Conservation (phyloP, 176 grass and related monocot species). For the Oryza meridionalis region DNA sequence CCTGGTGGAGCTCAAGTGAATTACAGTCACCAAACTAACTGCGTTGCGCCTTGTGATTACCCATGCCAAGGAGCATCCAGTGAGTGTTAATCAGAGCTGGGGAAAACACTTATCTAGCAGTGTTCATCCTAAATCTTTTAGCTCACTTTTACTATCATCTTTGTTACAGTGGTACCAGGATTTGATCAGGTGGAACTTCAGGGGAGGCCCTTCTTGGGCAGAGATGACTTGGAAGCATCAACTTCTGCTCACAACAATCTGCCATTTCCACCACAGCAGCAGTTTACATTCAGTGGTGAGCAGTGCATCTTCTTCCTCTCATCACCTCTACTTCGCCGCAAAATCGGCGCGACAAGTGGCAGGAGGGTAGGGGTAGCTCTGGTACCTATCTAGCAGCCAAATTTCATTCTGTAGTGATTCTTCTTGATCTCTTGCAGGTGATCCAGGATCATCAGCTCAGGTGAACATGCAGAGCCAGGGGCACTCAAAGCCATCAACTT, state of each 20-base stretch:
- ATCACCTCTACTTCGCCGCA: neutral
- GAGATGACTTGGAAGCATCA: neutral
- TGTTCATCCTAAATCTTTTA: neutral
- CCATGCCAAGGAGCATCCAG: neutral
- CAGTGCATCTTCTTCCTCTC: neutral
- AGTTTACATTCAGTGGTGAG: neutral
- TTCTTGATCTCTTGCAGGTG: neutral
- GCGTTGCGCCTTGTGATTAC: neutral
- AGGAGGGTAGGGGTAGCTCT: neutral
- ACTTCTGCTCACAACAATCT: neutral
- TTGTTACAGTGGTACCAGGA: neutral
- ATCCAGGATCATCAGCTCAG: neutral
- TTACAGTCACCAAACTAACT: neutral
- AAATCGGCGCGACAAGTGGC: neutral
- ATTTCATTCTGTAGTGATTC: neutral
- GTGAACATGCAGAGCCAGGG: neutral
- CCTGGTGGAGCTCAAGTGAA: neutral
- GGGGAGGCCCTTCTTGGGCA: too few species aligned
- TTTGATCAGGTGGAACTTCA: neutral
- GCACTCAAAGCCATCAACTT: neutral
- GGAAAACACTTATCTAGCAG: neutral
- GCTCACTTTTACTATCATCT: neutral
- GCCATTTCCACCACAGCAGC: neutral
- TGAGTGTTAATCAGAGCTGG: neutral
- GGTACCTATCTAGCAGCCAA: neutral